Percentiles rank a stretch among this genome's conserved stretches.
Evolutionary conservation across 345 rosid species (phyloP).

Genomic region (Acer yangbiense): DNA sequence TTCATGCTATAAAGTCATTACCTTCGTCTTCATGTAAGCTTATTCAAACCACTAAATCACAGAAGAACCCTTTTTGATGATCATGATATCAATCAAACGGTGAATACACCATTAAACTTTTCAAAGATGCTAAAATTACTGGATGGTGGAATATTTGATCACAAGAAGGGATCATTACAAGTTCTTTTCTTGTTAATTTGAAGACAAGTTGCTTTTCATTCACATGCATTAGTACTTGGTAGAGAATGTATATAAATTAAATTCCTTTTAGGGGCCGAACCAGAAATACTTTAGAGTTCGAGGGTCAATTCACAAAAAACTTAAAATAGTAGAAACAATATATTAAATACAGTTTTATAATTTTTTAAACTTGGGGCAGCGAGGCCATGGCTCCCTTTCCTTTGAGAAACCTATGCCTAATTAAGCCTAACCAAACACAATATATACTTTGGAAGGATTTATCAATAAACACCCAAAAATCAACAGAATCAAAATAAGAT

Average conservation of each 20-base stretch:
- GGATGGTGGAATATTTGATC: not conserved
- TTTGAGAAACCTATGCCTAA: not conserved
- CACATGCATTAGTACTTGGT: not conserved
- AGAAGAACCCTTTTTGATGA: not conserved
- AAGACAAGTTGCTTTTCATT: not conserved
- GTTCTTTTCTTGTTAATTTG: not conserved
- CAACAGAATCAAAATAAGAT: not conserved
- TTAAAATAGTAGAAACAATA: no score
- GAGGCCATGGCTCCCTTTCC: no score
- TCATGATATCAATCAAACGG: not conserved
- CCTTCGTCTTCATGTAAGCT: not conserved
- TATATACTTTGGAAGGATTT: not conserved
- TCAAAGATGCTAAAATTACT: not conserved
- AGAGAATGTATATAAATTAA: no score
- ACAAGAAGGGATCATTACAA: no score
- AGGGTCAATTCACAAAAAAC: no score
- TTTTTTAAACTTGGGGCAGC: no score
- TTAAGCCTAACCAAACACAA: not conserved
- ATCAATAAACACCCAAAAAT: no score
- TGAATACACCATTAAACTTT: not conserved
- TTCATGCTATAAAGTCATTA: not conserved
- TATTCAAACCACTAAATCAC: not conserved
- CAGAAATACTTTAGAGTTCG: no score
- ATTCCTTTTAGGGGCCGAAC: not conserved
- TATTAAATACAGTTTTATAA: no score